These are phyloP conservation scores for Dillenia suffruticosa DNA, from an alignment of 164 flowering plant species.

Conservation along the genomic window DNA sequence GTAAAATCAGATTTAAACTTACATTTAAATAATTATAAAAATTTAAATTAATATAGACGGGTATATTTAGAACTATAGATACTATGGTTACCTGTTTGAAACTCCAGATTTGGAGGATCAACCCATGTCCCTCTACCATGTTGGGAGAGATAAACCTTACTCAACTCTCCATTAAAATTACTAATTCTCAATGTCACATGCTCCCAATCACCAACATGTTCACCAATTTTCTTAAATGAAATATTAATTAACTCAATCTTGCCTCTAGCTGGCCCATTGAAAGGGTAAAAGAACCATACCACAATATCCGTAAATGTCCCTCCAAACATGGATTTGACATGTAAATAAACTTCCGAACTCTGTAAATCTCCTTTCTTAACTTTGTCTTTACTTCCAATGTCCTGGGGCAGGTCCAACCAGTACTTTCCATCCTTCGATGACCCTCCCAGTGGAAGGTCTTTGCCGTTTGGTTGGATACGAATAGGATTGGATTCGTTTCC, in stretches of 20 bases:
- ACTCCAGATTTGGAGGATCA: constrained; percentile 37
- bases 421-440: constrained; percentile 57
- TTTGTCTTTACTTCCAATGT: constrained; percentile 30
- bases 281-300: constrained; percentile 78
- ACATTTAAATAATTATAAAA: too few species aligned
- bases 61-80: too few species aligned
- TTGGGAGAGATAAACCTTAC: constrained; percentile 33
- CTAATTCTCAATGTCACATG: constrained; percentile 52
- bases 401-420: constrained; percentile 80
- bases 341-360: constrained; percentile 48
- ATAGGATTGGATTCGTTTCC: constrained; percentile 52
- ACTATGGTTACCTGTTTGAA: constrained; percentile 10
- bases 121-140: constrained; percentile 45
- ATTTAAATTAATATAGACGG: too few species aligned
- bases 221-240: constrained; percentile 42
- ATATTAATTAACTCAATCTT: constrained; percentile 30
- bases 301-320: constrained; percentile 69
- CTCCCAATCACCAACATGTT: constrained; percentile 69
- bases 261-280: constrained; percentile 52
- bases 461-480: constrained; percentile 46
- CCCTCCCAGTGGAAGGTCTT: constrained; percentile 82
- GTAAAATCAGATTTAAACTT: too few species aligned
- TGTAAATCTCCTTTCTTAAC: constrained; percentile 61
- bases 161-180: constrained; percentile 48
- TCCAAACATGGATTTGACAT: constrained; percentile 71